These are phyloP conservation scores for Ceratobasidium sp. DNA, from an alignment of 1,284 basidiomycete genomes.

Conservation along the genomic window DNA sequence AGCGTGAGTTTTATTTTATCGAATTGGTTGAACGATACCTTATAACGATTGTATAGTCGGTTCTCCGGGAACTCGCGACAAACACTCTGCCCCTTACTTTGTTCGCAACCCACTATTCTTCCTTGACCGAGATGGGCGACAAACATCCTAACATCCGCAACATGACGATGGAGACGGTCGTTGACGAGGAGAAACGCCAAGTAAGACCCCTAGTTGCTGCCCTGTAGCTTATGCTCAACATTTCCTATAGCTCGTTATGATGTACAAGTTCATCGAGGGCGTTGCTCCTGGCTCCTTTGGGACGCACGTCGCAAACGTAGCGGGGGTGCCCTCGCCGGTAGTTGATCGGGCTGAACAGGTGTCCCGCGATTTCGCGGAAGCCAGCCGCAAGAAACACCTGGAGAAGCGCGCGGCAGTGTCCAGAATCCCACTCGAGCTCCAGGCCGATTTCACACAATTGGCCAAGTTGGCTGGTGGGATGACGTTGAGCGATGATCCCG, in stretches of 20 bases:
- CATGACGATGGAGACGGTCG: conserved; percentile 94
- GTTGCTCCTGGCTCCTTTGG: conserved; percentile 93
- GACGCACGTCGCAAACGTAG: conserved; percentile 89
- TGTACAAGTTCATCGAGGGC: conserved; percentile 92
- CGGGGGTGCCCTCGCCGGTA: conserved; percentile 81
- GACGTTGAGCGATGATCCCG: conserved; percentile 64
- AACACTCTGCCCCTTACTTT: conserved; percentile 87
- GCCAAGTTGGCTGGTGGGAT: conserved; percentile 53
- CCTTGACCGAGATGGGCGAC: conserved; percentile 84
- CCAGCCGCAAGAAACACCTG: conserved; percentile 82
- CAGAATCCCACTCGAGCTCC: conserved; percentile 76
- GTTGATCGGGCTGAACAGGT: conserved; percentile 88
- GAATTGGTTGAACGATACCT: not conserved
- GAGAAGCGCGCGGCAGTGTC: conserved; percentile 66
- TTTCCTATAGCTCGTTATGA: conserved; percentile 78
- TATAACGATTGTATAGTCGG: conserved; percentile 65
- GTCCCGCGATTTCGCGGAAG: conserved; percentile 86
- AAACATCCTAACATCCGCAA: conserved; percentile 93
- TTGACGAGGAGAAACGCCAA: conserved; percentile 89
- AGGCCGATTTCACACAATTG: conserved; percentile 89
- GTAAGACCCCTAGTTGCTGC: conserved; percentile 57
- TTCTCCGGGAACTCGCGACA: conserved; percentile 90
- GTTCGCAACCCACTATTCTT: conserved; percentile 90
- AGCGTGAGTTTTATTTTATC: conserved; percentile 62
- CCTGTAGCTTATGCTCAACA: not conserved